Evolutionary conservation across 2,329 filamentous ascomycete species (phyloP).

Genomic region (Phyllosticta citriasiana): DNA sequence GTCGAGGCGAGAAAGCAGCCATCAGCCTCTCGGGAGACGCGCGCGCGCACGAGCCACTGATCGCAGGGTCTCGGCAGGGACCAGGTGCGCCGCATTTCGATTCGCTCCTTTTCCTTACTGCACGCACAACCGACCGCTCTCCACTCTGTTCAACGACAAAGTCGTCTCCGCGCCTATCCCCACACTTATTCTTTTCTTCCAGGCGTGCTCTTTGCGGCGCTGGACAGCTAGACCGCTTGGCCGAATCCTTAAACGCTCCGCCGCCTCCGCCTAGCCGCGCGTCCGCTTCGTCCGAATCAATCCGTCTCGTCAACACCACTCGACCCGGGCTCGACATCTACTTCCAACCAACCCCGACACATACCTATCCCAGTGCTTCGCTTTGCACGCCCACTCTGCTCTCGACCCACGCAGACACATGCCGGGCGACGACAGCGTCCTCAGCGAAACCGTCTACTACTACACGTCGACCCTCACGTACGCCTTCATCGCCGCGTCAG

Average conservation of each 20-base stretch:
- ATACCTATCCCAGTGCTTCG: neutral
- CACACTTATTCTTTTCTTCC: neutral
- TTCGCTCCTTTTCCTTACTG: neutral
- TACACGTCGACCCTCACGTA: slow-evolving; percentile 26
- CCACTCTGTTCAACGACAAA: neutral
- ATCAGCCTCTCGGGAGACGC: neutral
- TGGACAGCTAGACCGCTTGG: neutral
- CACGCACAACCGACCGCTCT: neutral
- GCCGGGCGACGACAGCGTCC: slow-evolving; percentile 1
- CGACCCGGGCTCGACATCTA: neutral
- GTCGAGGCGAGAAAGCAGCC: neutral
- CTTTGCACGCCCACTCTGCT: neutral
- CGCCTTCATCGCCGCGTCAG: slow-evolving; percentile 22
- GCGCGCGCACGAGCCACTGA: neutral
- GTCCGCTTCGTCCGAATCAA: neutral
- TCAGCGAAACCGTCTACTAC: slow-evolving; percentile 9
- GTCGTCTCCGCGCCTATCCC: neutral
- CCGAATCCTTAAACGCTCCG: neutral
- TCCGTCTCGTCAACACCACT: neutral
- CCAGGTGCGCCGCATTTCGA: neutral
- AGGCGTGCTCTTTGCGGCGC: neutral
- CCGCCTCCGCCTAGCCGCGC: neutral
- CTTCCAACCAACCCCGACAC: neutral
- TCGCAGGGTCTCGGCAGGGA: neutral
- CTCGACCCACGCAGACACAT: neutral